These are phyloP conservation scores for Candida jianshihensis DNA, from an alignment of 805 yeast species.

Conservation along the genomic window DNA sequence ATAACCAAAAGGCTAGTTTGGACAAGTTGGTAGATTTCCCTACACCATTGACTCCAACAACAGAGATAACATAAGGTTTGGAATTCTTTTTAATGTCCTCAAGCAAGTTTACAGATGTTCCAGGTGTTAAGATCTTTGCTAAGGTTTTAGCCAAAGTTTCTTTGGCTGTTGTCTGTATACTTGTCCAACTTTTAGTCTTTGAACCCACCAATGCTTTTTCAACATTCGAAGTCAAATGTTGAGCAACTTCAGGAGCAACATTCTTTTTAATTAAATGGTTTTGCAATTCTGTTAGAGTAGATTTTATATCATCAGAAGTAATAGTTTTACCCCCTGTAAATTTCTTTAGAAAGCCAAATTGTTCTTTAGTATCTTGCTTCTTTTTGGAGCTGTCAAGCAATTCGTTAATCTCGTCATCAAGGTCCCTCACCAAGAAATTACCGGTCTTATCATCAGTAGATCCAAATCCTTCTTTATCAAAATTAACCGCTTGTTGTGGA, in stretches of 20 bases:
- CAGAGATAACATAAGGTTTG: slow-evolving; percentile 86
- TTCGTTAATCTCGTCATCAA: slow-evolving; percentile 45
- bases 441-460: slow-evolving; percentile 38
- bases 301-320: slow-evolving; percentile 54
- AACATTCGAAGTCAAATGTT: slow-evolving; percentile 60
- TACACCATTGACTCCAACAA: slow-evolving; percentile 97
- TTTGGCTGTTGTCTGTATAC: slow-evolving; percentile 66
- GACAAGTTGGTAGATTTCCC: slow-evolving; percentile 96
- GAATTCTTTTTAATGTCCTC: slow-evolving; percentile 52
- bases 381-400: slow-evolving; percentile 27
- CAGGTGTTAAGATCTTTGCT: slow-evolving; percentile 80
- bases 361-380: slow-evolving; percentile 25
- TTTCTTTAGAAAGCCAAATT: slow-evolving; percentile 54
- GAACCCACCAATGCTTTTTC: slow-evolving; percentile 65
- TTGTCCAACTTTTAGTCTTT: slow-evolving; percentile 65
- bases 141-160: slow-evolving; percentile 54
- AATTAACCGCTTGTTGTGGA: slow-evolving; percentile 8
- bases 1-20: slow-evolving; percentile 89
- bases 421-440: slow-evolving; percentile 58
- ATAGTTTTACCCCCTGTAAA: slow-evolving; percentile 66
- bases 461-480: slow-evolving; percentile 32
- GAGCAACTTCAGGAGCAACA: slow-evolving; percentile 87
- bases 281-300: slow-evolving; percentile 57
- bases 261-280: slow-evolving; percentile 80
- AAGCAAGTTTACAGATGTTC: slow-evolving; percentile 79